phyloP scores from a whole-genome alignment of 2,329 filamentous ascomycete genomes.

The Pseudocercospora fijiensis region DNA sequence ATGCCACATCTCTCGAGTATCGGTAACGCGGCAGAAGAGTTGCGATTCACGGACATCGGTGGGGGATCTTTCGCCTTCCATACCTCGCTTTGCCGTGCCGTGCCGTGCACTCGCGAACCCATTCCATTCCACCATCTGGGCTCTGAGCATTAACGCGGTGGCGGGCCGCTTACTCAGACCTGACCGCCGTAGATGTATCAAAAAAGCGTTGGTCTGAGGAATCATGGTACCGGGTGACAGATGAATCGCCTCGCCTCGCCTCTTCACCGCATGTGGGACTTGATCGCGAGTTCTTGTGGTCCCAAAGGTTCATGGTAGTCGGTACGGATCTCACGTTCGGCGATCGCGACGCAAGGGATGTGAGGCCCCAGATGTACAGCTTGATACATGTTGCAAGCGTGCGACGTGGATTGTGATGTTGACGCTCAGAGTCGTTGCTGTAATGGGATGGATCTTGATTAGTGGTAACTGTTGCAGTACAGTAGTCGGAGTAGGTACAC shows the following conservation, averaged over 20 bases:
- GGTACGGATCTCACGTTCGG: not conserved
- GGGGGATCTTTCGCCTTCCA: not conserved
- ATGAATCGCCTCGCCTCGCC: too few species aligned
- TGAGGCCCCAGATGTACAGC: not conserved
- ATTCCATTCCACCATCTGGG: not conserved
- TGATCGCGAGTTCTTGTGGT: too few species aligned
- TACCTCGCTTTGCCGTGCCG: not conserved
- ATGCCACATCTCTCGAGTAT: not conserved
- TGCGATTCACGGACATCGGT: not conserved
- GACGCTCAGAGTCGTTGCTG: not conserved
- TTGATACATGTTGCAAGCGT: not conserved
- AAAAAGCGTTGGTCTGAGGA: too few species aligned
- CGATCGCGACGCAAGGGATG: not conserved
- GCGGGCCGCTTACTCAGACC: not conserved
- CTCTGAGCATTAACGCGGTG: not conserved
- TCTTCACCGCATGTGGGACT: too few species aligned
- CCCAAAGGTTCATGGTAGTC: too few species aligned
- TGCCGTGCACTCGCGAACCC: not conserved
- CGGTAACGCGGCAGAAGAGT: not conserved
- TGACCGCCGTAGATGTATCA: not conserved
- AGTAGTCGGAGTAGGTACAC: not conserved
- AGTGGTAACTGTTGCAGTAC: not conserved
- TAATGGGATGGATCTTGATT: not conserved
- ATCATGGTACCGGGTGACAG: too few species aligned
- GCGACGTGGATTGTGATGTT: not conserved